Evolutionary conservation across 208 protist genomes (phyloP).

Genomic region (Wallacemonas sp.): DNA sequence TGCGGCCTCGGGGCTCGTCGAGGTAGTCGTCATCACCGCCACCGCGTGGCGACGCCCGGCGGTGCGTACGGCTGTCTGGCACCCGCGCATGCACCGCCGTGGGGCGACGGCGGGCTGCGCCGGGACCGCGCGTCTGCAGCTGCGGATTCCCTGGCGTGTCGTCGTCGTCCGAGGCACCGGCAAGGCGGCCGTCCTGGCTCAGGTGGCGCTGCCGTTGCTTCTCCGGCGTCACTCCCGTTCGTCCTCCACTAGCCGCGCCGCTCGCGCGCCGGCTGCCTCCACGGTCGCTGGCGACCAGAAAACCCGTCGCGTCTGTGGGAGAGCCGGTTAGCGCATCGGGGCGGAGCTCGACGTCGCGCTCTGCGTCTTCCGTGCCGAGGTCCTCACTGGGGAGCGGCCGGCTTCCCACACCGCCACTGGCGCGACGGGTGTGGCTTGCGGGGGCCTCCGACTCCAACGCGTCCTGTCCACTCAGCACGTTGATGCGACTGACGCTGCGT

Average conservation of each 20-base stretch:
- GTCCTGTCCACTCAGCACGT: conserved; percentile 34
- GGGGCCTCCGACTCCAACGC: conserved; percentile 28
- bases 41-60: neutral
- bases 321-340: neutral
- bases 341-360: neutral
- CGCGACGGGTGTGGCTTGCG: neutral
- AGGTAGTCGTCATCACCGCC: neutral
- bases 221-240: conserved; percentile 13
- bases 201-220: neutral
- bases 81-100: neutral
- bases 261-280: neutral
- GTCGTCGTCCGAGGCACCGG: neutral
- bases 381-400: neutral
- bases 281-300: neutral
- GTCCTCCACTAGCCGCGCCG: conserved; percentile 1
- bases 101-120: neutral
- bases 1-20: neutral
- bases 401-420: neutral
- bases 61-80: neutral
- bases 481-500: conserved; percentile 28
- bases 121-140: conserved; percentile 44
- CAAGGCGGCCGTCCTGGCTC: neutral
- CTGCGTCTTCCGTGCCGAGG: conserved; percentile 4
- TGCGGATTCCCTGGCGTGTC: conserved; percentile 47
- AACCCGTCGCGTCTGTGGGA: neutral